These are phyloP conservation scores for Pichia gijzeniarum DNA, from an alignment of 805 yeast species.

Conservation along the genomic window DNA sequence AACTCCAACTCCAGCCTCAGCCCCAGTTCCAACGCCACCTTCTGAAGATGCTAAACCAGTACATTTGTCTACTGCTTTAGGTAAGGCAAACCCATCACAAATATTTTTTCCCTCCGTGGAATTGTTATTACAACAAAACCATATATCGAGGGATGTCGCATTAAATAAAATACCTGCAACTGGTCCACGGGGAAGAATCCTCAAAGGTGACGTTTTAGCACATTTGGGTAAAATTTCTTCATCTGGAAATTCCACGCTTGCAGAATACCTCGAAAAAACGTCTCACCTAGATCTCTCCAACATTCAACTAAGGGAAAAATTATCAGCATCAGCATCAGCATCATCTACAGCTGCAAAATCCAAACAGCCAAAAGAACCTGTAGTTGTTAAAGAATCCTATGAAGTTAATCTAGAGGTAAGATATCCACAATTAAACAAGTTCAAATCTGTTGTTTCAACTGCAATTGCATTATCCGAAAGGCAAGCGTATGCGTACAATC, in stretches of 20 bases:
- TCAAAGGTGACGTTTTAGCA: constrained; percentile 89
- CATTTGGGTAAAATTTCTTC: constrained; percentile 65
- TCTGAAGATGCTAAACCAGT: constrained; percentile 15
- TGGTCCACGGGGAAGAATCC: constrained; percentile 82
- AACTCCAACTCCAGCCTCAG: constrained; percentile 11
- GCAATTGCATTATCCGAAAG: constrained; percentile 42
- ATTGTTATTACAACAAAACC: constrained; percentile 51
- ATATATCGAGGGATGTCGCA: constrained; percentile 67
- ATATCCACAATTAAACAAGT: constrained; percentile 3
- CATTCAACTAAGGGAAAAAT: constrained; percentile 38
- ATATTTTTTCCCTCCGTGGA: constrained; percentile 75
- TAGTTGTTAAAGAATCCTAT: constrained; percentile 1
- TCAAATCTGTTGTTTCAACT: constrained; percentile 31
- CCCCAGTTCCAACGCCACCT: constrained; percentile 17
- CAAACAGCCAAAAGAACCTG: constrained; percentile 30
- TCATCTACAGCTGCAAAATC: constrained; percentile 13
- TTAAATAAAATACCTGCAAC: constrained; percentile 66
- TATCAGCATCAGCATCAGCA: constrained; percentile 8
- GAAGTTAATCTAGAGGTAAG: constrained; percentile 7
- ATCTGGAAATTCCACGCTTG: constrained; percentile 46
- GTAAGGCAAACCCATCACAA: constrained; percentile 58
- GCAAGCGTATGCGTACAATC: constrained; percentile 34
- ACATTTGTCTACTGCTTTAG: constrained; percentile 23
- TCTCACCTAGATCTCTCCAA: constrained; percentile 68
- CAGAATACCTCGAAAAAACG: constrained; percentile 48